Evolutionary conservation across 1,284 basidiomycete species (phyloP), one percentile per base, ranked within the genome.

Genomic region (Stygiomarasmius scandens): DNA sequence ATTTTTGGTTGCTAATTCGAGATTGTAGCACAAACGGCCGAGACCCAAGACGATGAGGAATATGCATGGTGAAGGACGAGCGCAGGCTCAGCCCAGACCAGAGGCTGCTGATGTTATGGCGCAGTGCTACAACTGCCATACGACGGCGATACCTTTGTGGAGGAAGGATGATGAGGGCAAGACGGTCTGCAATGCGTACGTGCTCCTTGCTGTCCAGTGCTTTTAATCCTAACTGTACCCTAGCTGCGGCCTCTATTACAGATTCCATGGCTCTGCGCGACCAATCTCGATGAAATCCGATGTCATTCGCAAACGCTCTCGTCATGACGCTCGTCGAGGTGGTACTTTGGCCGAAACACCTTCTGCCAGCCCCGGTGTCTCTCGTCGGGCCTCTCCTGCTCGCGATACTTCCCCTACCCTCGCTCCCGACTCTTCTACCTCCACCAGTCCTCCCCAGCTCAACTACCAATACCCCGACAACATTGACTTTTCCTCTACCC

Each of bases 151-250:
- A 2, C 93, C 92, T n/a, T 81, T 94, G 36, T 95, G 92, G 92
- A 80, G 93, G 63, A 93, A 93, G 72, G 92, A 94, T 67, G 92
- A 93, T 65, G 92, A 94, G 69, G 93, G 93, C 56, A 93, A 93
- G 78, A 93, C 92, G 1, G 90, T 94, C 49, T 95, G 93, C 78
- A 94, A 95, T 67, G 93, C 92, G 81, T 94, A 74, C 72, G 86
- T 83, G 51, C 45, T 29, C 58, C 61, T 54, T 12, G 2, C 22
- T 52, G 36, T 11, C 19, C 54, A 56, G 60, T 61, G 78, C 75
- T 58, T 79, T 12, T 46, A 3, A 49, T 57, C 59, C 56, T 61
- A 56, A 34, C 12, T 19, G 10, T 25, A n/a, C 54, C 54, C 54
- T 61, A 76, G 74, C 23, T 81, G 77, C 58, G 76, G 76, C 0